Conservation (phyloP, 306 rosid genomes). For the Inga laurina region DNA sequence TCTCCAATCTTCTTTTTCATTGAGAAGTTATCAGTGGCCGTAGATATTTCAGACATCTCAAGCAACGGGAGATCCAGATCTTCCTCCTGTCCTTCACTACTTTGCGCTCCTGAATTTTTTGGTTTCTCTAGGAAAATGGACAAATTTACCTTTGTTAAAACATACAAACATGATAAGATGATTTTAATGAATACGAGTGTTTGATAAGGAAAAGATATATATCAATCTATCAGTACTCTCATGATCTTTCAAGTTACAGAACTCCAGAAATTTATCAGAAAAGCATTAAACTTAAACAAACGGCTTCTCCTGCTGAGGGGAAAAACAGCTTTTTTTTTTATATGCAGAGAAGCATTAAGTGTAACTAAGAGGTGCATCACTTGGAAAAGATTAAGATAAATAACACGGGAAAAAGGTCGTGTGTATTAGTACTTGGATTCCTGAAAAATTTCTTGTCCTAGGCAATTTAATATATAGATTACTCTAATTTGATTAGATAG, state of each 20-base stretch:
- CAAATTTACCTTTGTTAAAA: not conserved
- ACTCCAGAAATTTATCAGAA: not conserved
- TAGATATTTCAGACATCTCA: conserved; percentile 25
- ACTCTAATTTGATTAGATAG: not conserved
- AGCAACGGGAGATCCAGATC: conserved; percentile 43
- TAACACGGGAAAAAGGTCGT: not conserved
- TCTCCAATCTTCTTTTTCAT: conserved; percentile 36
- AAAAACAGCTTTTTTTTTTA: too few relatives aligned
- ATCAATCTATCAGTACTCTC: not conserved
- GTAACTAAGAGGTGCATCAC: not conserved
- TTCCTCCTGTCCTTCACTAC: conserved; percentile 28
- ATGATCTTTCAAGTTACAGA: not conserved
- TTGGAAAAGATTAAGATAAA: not conserved
- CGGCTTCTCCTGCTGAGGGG: not conserved
- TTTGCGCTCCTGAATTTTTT: not conserved
- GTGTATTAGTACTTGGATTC: not conserved
- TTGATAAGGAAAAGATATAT: not conserved
- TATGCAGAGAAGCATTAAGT: not conserved
- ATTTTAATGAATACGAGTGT: not conserved
- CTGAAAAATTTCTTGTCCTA: not conserved
- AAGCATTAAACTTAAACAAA: not conserved
- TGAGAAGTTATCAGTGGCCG: conserved; percentile 37
- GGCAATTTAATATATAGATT: not conserved
- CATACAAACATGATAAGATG: not conserved
- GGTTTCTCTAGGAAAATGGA: not conserved